Conservation (phyloP, 208 protist species). For the Crithidia mellificae region DNA sequence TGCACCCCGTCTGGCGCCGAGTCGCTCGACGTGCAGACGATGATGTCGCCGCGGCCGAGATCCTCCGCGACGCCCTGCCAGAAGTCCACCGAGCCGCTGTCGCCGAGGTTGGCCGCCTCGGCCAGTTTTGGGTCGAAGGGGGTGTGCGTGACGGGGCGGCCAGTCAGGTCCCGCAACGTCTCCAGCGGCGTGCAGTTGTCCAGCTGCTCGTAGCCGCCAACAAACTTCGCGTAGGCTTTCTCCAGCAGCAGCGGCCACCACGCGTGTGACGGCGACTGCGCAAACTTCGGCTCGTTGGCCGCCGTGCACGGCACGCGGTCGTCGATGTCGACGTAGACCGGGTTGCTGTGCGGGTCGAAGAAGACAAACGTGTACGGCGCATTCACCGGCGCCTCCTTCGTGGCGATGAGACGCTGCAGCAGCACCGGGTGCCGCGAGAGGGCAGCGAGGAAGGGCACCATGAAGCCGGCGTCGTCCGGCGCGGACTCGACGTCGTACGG, state of each 20-base stretch:
- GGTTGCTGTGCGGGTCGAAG: constrained; percentile 84
- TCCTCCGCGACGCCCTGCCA: constrained; percentile 71
- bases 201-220: constrained; percentile 79
- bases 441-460: constrained; percentile 80
- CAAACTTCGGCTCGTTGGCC: constrained; percentile 59
- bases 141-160: constrained; percentile 75
- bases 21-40: constrained; percentile 72
- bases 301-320: constrained; percentile 75
- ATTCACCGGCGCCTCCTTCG: constrained; percentile 59
- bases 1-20: constrained; percentile 69
- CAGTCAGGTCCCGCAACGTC: constrained; percentile 86
- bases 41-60: constrained; percentile 66
- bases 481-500: constrained; percentile 48
- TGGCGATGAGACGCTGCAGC: constrained; percentile 69
- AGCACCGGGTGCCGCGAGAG: constrained; percentile 64
- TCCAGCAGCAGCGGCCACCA: constrained; percentile 88
- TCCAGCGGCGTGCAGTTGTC: constrained; percentile 86
- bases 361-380: constrained; percentile 82
- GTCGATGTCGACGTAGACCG: constrained; percentile 80
- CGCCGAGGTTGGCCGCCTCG: constrained; percentile 66
- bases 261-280: constrained; percentile 46
- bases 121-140: constrained; percentile 74
- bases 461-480: constrained; percentile 53
- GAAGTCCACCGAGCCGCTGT: constrained; percentile 63
- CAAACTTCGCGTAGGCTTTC: constrained; percentile 93